These are phyloP conservation scores for Daldinia sp. DNA, from an alignment of 2,329 filamentous ascomycete genomes.

Conservation along the genomic window DNA sequence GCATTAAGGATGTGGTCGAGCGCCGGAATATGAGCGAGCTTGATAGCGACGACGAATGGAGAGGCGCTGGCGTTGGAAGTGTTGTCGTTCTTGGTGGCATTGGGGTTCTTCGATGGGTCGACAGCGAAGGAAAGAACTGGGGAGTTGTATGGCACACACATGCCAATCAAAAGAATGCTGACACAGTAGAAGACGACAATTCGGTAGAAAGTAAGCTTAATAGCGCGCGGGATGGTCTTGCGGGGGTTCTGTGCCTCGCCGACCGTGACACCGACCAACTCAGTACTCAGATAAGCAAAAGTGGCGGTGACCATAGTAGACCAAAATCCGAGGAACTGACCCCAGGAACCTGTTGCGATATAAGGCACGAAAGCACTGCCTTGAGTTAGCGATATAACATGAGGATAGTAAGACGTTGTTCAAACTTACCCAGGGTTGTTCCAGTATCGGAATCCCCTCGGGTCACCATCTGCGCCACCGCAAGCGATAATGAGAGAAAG, in stretches of 20 bases:
- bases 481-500: slow-evolving; percentile 69
- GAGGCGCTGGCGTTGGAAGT: slow-evolving; percentile 66
- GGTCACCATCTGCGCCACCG: slow-evolving; percentile 70
- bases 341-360: slow-evolving; percentile 53
- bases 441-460: slow-evolving; percentile 74
- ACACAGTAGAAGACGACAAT: slow-evolving; percentile 83
- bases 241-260: slow-evolving; percentile 83
- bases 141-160: slow-evolving; percentile 78
- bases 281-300: slow-evolving; percentile 81
- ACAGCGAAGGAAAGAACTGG: slow-evolving; percentile 65
- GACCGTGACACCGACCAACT: slow-evolving; percentile 80
- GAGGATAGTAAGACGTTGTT: background rate
- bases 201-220: slow-evolving; percentile 82
- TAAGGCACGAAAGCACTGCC: slow-evolving; percentile 59
- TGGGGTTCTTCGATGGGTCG: background rate
- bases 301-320: slow-evolving; percentile 77
- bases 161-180: slow-evolving; percentile 77
- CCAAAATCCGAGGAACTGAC: slow-evolving; percentile 71
- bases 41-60: slow-evolving; percentile 79
- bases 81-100: slow-evolving; percentile 38
- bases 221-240: slow-evolving; percentile 77
- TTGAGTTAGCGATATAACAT: slow-evolving; percentile 15
- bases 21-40: slow-evolving; percentile 66
- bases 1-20: slow-evolving; percentile 76
- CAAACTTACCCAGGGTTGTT: slow-evolving; percentile 60